Base-by-base conservation (phyloP, 148 eudicot species). In the Chenopodium album region DNA sequence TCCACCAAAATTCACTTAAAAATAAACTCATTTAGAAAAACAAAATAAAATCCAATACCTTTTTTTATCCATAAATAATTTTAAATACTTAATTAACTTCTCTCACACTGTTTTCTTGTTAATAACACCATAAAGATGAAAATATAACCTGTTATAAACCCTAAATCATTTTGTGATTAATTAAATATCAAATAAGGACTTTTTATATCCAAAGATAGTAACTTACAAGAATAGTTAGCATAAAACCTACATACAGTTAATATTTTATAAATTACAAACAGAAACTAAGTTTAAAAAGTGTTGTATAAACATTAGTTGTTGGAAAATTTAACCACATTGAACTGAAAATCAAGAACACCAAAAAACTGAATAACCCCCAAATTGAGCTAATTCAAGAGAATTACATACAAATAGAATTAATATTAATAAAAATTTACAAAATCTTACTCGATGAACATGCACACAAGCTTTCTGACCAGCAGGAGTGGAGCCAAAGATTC, bases 401-500 rank as follows among this genome's bases (percentile, higher is more conserved):
- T 4, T 34, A 31, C 34, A 11, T 13, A 9, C 16, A 26, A 41
- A 60, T 14, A 10, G 16, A 41, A 32, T 13, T 1, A 1, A 74
- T 10, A 72, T 32, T 28, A 6, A 16, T 37, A 7, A 44, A 20
- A 71, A 64, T 32, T 9, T 5, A 23, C 68, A 9, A 23, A 68
- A 41, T 5, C 92, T 76, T 94, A 96, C 99, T 47, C 89, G 86
- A 75, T 96, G 99, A 81, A 96, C 62, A 77, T 96, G 98, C 82
- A 94, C 79, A 78, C 99, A 96, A 79, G 97, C 82, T 85, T 94
- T 96, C 87, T 96, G 99, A 69, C 95, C 98, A 71, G 91, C 93
- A 29, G 98, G 93, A 44, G 99, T 96, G 2, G 99, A 87, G 0
- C 99, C 99, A 34, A 89, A 96, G 16, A 96, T 82, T 82, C 99